phyloP scores from a whole-genome alignment of 306 rosid genomes.

The Begonia loranthoides region DNA sequence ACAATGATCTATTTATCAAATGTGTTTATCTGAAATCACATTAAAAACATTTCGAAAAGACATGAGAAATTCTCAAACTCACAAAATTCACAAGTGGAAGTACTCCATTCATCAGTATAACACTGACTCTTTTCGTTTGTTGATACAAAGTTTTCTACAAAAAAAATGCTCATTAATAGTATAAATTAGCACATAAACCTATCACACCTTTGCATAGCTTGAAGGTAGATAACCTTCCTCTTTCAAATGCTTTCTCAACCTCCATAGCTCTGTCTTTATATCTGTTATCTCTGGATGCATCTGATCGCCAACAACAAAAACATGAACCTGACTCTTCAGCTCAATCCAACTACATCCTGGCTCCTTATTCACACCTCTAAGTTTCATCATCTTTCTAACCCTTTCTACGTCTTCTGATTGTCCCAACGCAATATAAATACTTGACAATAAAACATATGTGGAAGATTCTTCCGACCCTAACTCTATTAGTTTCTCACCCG shows the following conservation, averaged over 20 bases:
- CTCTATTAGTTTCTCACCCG: conserved; percentile 73
- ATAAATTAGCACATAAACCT: too few species aligned
- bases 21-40: too few species aligned
- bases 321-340: conserved; percentile 58
- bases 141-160: too few species aligned
- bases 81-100: too few species aligned
- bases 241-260: conserved; percentile 45
- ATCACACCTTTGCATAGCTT: too few species aligned
- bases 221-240: conserved; percentile 48
- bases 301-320: conserved; percentile 74
- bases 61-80: too few species aligned
- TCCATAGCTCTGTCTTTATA: conserved; percentile 28
- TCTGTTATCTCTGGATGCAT: conserved; percentile 64
- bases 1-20: too few species aligned
- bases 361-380: conserved; percentile 63
- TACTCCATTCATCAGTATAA: too few species aligned
- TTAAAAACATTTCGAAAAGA: too few species aligned
- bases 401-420: conserved; percentile 62
- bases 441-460: conserved; percentile 55
- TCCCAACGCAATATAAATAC: conserved; percentile 58
- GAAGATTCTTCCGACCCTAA: conserved; percentile 69
- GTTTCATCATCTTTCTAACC: conserved; percentile 59
- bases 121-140: too few species aligned
- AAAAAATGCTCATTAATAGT: too few species aligned
- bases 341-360: conserved; percentile 97